Conservation (phyloP, 371 early-diverging fungal genomes). For the Chytridiales sp. region DNA sequence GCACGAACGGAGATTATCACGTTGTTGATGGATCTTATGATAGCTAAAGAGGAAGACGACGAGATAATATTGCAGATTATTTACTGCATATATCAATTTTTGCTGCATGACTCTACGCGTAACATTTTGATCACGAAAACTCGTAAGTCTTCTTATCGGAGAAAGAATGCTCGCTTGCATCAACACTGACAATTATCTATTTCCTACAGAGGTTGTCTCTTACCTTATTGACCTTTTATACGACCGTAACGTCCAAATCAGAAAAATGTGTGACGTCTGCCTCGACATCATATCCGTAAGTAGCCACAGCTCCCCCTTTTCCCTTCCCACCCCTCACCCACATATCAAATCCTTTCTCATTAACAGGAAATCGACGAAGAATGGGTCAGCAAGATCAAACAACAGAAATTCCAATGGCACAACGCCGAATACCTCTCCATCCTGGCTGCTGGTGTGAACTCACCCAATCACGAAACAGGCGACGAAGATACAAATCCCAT, state of each 20-base stretch:
- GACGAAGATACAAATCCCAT: background rate
- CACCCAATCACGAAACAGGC: conserved; percentile 8
- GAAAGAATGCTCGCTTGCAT: too few species aligned
- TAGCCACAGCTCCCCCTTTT: background rate
- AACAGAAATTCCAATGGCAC: conserved; percentile 57
- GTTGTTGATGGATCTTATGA: conserved; percentile 49
- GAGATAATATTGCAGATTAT: conserved; percentile 57
- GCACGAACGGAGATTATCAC: conserved; percentile 31
- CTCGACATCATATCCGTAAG: conserved; percentile 51
- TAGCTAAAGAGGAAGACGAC: conserved; percentile 57
- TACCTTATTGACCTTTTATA: conserved; percentile 55
- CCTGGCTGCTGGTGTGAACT: conserved; percentile 28
- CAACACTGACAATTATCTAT: background rate
- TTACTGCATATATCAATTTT: conserved; percentile 48
- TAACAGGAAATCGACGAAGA: conserved; percentile 50
- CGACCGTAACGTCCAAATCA: conserved; percentile 52
- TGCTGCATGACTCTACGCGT: conserved; percentile 43
- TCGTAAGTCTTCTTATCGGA: conserved; percentile 25
- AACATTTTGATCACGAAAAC: conserved; percentile 37
- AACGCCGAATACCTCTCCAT: conserved; percentile 52
- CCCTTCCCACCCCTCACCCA: background rate
- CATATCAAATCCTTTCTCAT: background rate
- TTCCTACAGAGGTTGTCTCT: conserved; percentile 43
- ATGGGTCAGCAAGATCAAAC: conserved; percentile 45
- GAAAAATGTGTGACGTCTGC: conserved; percentile 51